Percentiles rank a stretch among this genome's conserved stretches.
Conservation (phyloP, 2,329 filamentous ascomycete genomes). For the Aureobasidium pullulans region DNA sequence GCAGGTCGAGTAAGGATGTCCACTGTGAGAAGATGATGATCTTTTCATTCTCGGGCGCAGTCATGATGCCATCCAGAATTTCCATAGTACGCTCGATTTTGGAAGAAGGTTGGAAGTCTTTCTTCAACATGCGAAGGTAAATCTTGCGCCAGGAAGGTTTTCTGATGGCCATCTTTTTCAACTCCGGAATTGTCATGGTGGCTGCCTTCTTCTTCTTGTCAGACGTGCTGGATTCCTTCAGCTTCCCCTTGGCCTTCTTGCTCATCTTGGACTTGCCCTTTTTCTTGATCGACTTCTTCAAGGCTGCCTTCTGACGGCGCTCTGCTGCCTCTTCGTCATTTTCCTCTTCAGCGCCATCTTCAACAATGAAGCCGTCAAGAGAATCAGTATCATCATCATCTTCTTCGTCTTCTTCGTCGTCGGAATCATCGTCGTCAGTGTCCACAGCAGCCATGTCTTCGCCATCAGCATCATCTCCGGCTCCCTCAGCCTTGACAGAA, state of each 20-base stretch:
- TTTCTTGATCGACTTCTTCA: constrained; percentile 11
- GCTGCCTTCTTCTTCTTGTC: constrained; percentile 27
- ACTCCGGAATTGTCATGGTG: constrained; percentile 49
- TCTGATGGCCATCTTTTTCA: constrained; percentile 60
- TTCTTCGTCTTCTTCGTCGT: constrained; percentile 32
- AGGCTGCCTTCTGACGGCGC: constrained; percentile 11
- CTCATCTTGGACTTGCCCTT: constrained; percentile 30
- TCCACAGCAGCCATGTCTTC: constrained; percentile 28
- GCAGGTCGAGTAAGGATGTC: constrained; percentile 68
- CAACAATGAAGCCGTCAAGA: constrained; percentile 51
- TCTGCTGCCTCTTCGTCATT: constrained; percentile 12
- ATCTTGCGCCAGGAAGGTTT: constrained; percentile 58
- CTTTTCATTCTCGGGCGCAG: constrained; percentile 55
- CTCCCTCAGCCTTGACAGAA: constrained; percentile 8
- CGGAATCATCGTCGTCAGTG: constrained; percentile 30
- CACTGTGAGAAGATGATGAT: constrained; percentile 79
- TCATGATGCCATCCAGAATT: constrained; percentile 31
- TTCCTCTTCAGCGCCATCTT: constrained; percentile 31
- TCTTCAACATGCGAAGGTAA: constrained; percentile 62
- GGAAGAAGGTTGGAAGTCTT: constrained; percentile 64
- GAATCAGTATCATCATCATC: constrained; percentile 30
- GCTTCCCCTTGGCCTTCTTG: constrained; percentile 35
- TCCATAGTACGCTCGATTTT: constrained; percentile 66
- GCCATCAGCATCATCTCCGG: constrained; percentile 20
- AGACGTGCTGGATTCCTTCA: constrained; percentile 35